Evolutionary conservation across 2,329 filamentous ascomycete species (phyloP).

Genomic region (Fusarium nisikadoi): DNA sequence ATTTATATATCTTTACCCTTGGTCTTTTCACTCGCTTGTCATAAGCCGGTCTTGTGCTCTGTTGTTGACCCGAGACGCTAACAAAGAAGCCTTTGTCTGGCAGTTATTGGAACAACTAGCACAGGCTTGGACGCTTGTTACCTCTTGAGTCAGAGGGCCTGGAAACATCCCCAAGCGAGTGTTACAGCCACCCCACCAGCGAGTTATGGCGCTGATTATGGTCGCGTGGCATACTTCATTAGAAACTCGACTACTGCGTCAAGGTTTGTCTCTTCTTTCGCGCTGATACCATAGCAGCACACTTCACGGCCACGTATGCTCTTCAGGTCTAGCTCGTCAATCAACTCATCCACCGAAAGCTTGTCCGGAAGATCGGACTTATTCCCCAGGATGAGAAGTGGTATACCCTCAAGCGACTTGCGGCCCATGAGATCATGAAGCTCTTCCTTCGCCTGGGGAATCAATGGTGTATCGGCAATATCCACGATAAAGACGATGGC

Average conservation of each 20-base stretch:
- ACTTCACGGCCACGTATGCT: conserved; percentile 91
- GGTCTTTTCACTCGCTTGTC: conserved; percentile 35
- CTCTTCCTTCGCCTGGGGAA: conserved; percentile 90
- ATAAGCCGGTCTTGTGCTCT: conserved; percentile 25
- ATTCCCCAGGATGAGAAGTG: conserved; percentile 93
- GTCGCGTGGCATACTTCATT: conserved; percentile 86
- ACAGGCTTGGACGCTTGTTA: not conserved
- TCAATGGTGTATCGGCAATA: conserved; percentile 83
- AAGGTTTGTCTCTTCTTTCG: conserved; percentile 98
- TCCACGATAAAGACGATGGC: conserved; percentile 99
- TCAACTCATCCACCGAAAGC: conserved; percentile 92
- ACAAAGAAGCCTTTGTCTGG: conserved; percentile 5
- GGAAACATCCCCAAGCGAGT: conserved; percentile 15
- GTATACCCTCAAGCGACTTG: conserved; percentile 86
- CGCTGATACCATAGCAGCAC: conserved; percentile 98
- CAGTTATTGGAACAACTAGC: not conserved
- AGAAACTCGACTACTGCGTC: conserved; percentile 97
- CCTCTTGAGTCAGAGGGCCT: conserved; percentile 1
- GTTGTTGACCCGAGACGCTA: conserved; percentile 6
- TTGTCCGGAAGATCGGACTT: conserved; percentile 96
- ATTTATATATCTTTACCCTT: conserved; percentile 46
- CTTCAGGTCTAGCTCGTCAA: conserved; percentile 91
- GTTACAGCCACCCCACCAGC: conserved; percentile 20
- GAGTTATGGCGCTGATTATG: conserved; percentile 29
- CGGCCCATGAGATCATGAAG: conserved; percentile 90